Evolutionary conservation across 805 yeast genomes (phyloP), one percentile per base, ranked within the genome.

Genomic region (Starmerella floris): DNA sequence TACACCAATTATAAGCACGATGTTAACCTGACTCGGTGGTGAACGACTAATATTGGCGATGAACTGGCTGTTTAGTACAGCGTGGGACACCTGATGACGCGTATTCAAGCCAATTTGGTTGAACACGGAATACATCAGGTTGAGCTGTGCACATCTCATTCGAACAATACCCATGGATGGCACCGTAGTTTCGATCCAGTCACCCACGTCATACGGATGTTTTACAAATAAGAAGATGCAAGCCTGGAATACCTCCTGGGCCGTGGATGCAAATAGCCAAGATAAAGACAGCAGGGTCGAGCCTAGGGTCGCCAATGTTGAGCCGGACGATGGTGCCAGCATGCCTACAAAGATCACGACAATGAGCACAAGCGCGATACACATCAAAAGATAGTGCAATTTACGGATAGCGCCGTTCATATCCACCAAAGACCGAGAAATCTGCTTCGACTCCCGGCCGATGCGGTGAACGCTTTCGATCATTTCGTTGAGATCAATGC

Each of bases 141-240:
- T 59, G 34, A 64, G 43, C 30, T 62, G 59, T 4, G 45, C 44
- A 21, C 61, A 67, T 4, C 43, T 42, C 57, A 60, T 52, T 17
- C 58, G 51, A 2, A 51, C 45, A 21, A 46, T 37, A 11, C 54
- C 53, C 16, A 54, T 49, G 3, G 51, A 42, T 11, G 50, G 44
- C 9, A 47, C 52, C 15, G 39, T 37, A 22, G 62, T 59, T 30
- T 51, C 55, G 11, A 63, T 62, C 35, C 59, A 42, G 35, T 64
- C 69, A n/a, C 68, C 68, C 8, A 62, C 60, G 44, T 64, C 69
- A 38, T 52, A 55, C 3, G 69, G 68, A 42, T 64, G 69, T 55
- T 64, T 64, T 37, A 62, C 66, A 38, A 64, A 64, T 42, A 64
- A 42, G 45, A 61, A 64, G 13, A 64, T 57, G 44, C 65, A 61